phyloP scores from a whole-genome alignment of 2,329 filamentous ascomycete genomes.

The Chaetomiaceae sp. region DNA sequence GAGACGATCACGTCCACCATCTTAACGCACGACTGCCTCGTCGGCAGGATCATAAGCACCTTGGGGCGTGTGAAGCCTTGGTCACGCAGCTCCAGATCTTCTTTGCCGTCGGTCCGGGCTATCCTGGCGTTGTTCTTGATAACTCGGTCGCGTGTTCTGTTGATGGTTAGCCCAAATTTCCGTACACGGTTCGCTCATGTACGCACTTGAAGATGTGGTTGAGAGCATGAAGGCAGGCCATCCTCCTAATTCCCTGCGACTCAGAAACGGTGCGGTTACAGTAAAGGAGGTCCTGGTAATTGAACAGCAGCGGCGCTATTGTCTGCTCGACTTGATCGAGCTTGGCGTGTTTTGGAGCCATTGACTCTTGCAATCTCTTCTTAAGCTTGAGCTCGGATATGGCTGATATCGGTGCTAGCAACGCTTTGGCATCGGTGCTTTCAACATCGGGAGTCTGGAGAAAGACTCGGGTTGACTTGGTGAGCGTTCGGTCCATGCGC shows the following conservation, averaged over 20 bases:
- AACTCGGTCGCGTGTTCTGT: constrained; percentile 75
- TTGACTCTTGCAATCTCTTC: constrained; percentile 55
- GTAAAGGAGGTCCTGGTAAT: constrained; percentile 75
- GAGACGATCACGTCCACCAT: constrained; percentile 71
- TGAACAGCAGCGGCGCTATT: constrained; percentile 67
- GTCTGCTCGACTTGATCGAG: constrained; percentile 59
- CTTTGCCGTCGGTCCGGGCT: constrained; percentile 55
- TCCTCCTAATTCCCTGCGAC: constrained; percentile 59
- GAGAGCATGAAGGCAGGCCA: constrained; percentile 75
- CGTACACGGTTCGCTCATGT: no score
- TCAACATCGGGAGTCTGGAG: constrained; percentile 41
- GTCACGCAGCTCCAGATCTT: constrained; percentile 72
- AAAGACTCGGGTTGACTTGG: constrained; percentile 44
- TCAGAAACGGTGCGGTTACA: constrained; percentile 66
- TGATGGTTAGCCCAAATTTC: constrained; percentile 6
- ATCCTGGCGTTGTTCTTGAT: constrained; percentile 87
- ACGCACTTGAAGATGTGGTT: constrained; percentile 84
- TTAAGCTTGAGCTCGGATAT: constrained; percentile 58
- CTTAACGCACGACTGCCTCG: constrained; percentile 75
- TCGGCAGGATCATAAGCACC: constrained; percentile 83
- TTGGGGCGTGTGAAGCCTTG: constrained; percentile 96
- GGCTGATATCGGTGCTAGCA: constrained; percentile 32
- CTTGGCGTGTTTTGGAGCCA: constrained; percentile 45
- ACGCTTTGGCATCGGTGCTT: constrained; percentile 28
- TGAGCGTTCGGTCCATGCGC: constrained; percentile 40